Percentiles rank a stretch among this genome's conserved stretches.
Evolutionary conservation across 2,329 filamentous ascomycete species (phyloP).

Genomic region (Amauroascus verrucosus): DNA sequence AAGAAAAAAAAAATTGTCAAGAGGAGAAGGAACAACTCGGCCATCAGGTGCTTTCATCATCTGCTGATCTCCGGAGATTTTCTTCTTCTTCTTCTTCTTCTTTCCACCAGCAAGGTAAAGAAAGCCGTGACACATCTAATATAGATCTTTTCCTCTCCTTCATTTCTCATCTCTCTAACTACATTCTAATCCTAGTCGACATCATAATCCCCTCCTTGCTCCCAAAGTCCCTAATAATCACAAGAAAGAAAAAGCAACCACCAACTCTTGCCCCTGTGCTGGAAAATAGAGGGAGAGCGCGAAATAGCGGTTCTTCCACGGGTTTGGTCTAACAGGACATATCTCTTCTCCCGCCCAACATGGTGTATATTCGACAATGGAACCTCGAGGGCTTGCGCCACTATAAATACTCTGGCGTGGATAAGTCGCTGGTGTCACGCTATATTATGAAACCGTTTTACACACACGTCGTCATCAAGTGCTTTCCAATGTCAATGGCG

Average conservation of each 20-base stretch:
- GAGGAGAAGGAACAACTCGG: background rate
- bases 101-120: too few relatives aligned
- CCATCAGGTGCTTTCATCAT: background rate
- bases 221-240: too few relatives aligned
- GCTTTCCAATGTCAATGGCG: slow-evolving; percentile 94
- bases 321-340: background rate
- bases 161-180: background rate
- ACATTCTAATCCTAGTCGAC: background rate
- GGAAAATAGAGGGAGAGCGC: too few relatives aligned
- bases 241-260: too few relatives aligned
- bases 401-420: slow-evolving; percentile 92
- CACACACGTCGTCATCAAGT: slow-evolving; percentile 83
- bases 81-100: background rate
- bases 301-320: too few relatives aligned
- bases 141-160: background rate
- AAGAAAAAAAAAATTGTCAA: background rate
- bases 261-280: too few relatives aligned
- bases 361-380: slow-evolving; percentile 94
- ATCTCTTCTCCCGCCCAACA: slow-evolving; percentile 31
- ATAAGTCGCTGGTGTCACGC: slow-evolving; percentile 78
- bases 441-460: slow-evolving; percentile 98
- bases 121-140: too few relatives aligned
- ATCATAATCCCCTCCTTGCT: background rate
- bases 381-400: slow-evolving; percentile 77
- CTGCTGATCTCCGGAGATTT: too few relatives aligned